A percentile compares a stretch with the other conserved stretches of the same genome.
Conservation (phyloP, 768 basidiomycete species). For the Hemileccinum impolitum region DNA sequence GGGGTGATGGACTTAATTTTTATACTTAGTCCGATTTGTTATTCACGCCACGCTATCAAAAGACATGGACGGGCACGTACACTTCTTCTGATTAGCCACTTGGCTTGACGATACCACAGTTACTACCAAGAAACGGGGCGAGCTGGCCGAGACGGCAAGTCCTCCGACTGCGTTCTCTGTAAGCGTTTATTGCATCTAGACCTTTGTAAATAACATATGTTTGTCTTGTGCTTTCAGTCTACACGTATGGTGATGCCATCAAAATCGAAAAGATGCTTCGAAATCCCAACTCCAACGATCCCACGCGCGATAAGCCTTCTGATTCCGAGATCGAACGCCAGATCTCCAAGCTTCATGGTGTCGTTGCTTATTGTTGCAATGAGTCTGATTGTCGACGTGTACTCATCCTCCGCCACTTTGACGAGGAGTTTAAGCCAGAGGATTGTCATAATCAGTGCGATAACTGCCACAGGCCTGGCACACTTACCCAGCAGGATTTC, state of each 20-base stretch:
- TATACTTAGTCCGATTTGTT: slow-evolving; percentile 75
- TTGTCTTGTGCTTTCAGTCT: slow-evolving; percentile 46
- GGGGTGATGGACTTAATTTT: neutral
- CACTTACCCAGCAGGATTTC: slow-evolving; percentile 53
- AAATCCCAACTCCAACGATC: slow-evolving; percentile 40
- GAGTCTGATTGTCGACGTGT: slow-evolving; percentile 81
- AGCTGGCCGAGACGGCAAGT: slow-evolving; percentile 86
- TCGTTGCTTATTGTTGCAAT: slow-evolving; percentile 80
- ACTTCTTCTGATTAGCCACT: neutral
- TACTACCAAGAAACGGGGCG: slow-evolving; percentile 97
- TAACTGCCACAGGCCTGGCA: slow-evolving; percentile 63
- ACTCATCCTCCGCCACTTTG: slow-evolving; percentile 87
- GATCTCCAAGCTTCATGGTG: slow-evolving; percentile 57
- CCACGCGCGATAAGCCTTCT: slow-evolving; percentile 29
- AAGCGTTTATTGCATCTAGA: slow-evolving; percentile 26
- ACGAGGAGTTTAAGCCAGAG: slow-evolving; percentile 68
- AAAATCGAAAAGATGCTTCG: slow-evolving; percentile 59
- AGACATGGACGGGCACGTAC: slow-evolving; percentile 73
- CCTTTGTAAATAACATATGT: neutral
- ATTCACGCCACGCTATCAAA: slow-evolving; percentile 84
- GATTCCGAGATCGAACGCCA: slow-evolving; percentile 65
- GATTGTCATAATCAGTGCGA: slow-evolving; percentile 76
- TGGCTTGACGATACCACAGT: slow-evolving; percentile 33
- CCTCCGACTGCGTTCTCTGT: slow-evolving; percentile 88
- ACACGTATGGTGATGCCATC: slow-evolving; percentile 54